These are phyloP conservation scores for Nakataea oryzae DNA, from an alignment of 2,329 filamentous ascomycete genomes.

Conservation along the genomic window DNA sequence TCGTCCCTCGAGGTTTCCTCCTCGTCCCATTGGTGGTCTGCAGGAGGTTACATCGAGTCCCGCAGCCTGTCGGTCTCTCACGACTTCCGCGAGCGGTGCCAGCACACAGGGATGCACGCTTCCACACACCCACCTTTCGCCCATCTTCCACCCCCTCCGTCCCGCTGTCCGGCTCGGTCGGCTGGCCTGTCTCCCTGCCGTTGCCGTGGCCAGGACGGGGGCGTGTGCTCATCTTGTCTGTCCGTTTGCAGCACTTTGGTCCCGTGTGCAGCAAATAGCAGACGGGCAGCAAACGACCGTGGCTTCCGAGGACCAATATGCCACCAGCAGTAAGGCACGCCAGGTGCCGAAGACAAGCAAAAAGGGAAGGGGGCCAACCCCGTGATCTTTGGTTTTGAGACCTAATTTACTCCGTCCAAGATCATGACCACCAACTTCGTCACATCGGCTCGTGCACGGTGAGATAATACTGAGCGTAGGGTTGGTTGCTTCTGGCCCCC, in stretches of 20 bases:
- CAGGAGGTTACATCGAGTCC: not conserved
- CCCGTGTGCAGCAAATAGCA: too few species aligned
- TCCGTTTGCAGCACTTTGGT: too few species aligned
- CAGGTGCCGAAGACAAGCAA: too few species aligned
- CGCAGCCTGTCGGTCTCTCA: not conserved
- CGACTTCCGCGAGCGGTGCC: not conserved
- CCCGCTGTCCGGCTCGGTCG: too few species aligned
- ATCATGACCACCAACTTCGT: not conserved
- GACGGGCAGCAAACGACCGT: not conserved
- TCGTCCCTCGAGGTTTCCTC: not conserved
- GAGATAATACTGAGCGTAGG: not conserved
- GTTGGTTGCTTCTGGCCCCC: not conserved
- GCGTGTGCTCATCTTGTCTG: not conserved
- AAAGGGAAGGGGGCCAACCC: too few species aligned
- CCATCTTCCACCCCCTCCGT: not conserved
- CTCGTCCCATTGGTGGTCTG: not conserved
- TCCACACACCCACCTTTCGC: not conserved
- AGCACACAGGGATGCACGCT: constrained; percentile 1
- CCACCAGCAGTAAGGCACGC: too few species aligned
- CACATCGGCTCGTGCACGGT: not conserved
- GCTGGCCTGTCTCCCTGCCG: not conserved
- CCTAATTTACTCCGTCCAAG: not conserved
- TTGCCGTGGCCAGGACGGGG: not conserved
- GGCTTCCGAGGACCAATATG: not conserved
- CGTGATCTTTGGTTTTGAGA: too few species aligned